These are phyloP conservation scores for Akanthomyces dipterigenus DNA, from an alignment of 2,329 filamentous ascomycete species.

Conservation along the genomic window DNA sequence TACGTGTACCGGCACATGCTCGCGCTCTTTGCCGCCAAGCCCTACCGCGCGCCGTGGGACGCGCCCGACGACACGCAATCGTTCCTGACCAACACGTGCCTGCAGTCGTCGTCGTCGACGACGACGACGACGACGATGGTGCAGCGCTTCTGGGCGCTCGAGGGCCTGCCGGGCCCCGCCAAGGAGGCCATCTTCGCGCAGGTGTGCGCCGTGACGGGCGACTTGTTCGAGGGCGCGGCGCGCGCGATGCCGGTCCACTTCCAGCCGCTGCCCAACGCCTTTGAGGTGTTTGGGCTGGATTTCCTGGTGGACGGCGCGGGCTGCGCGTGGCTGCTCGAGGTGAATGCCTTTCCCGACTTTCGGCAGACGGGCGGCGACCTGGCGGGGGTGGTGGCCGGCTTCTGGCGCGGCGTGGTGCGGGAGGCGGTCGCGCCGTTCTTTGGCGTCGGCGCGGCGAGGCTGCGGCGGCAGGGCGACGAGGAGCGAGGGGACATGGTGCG, in stretches of 20 bases:
- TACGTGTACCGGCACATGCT: constrained; percentile 90
- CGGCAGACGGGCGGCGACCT: constrained; percentile 83
- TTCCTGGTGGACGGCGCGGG: constrained; percentile 69
- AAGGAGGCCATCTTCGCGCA: constrained; percentile 63
- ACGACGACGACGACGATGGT: constrained; percentile 64
- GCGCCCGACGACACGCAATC: constrained; percentile 50
- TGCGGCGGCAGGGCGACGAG: constrained; percentile 19
- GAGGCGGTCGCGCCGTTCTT: constrained; percentile 65
- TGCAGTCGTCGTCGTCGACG: constrained; percentile 61
- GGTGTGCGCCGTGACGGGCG: constrained; percentile 66
- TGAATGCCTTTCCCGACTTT: constrained; percentile 96
- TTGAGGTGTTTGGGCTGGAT: constrained; percentile 88
- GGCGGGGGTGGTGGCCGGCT: constrained; percentile 61
- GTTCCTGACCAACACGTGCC: constrained; percentile 92
- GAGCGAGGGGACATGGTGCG: constrained; percentile 38
- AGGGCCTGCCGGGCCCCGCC: constrained; percentile 34
- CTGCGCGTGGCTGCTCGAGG: constrained; percentile 71
- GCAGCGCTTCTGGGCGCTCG: constrained; percentile 65
- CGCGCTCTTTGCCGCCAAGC: constrained; percentile 75
- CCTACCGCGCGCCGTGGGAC: constrained; percentile 61
- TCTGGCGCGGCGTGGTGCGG: constrained; percentile 70
- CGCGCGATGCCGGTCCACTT: constrained; percentile 83
- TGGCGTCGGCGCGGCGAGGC: constrained; percentile 21
- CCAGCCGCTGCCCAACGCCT: constrained; percentile 78
- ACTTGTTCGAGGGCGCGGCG: constrained; percentile 81